Conservation (phyloP, 164 flowering plant species). For the Berberis vulgaris region DNA sequence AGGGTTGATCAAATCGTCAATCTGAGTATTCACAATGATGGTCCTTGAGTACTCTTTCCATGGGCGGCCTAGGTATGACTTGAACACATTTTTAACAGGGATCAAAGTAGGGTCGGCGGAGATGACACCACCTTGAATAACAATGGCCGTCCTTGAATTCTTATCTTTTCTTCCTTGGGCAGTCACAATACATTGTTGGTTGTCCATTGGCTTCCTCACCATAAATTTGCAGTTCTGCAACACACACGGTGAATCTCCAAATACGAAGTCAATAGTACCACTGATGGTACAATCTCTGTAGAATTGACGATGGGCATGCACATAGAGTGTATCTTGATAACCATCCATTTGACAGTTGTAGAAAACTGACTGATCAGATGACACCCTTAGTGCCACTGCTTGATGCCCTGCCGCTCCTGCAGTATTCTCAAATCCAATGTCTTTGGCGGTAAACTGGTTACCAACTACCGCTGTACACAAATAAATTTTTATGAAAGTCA, state of each 20-base stretch:
- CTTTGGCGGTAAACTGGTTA: conserved; percentile 22
- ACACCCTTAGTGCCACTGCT: background rate
- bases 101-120: background rate
- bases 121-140: background rate
- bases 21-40: background rate
- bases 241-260: background rate
- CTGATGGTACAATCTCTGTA: background rate
- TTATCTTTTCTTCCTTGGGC: background rate
- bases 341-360: background rate
- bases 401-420: conserved; percentile 24
- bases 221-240: background rate
- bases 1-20: background rate
- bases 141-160: background rate
- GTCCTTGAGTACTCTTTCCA: background rate
- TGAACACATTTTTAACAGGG: background rate
- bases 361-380: background rate
- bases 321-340: background rate
- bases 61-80: background rate
- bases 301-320: background rate
- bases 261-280: background rate
- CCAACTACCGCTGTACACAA: conserved; percentile 27
- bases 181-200: background rate
- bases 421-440: conserved; percentile 38
- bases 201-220: conserved; percentile 1
- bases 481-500: background rate